Evolutionary conservation across 495 filamentous ascomycete species (phyloP).

Genomic region (Filosporella fistucella): DNA sequence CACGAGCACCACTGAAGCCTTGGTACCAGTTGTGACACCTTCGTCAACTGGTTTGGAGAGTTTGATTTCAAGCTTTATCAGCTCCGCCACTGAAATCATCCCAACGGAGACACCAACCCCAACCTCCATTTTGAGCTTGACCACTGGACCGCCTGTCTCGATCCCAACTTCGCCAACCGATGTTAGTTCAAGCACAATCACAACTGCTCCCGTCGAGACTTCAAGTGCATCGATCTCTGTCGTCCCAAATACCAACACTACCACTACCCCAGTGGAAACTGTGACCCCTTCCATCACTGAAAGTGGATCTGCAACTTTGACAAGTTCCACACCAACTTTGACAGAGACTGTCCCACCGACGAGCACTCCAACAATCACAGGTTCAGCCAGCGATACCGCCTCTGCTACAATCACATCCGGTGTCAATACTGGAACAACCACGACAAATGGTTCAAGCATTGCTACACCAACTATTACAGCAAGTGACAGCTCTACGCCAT

Average conservation of each 20-base stretch:
- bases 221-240: too few relatives aligned
- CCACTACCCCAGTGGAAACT: background rate
- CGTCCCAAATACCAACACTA: background rate
- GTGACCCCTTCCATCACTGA: background rate
- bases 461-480: slow-evolving; percentile 1
- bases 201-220: too few relatives aligned
- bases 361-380: background rate
- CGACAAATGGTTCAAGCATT: background rate
- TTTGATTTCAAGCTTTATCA: slow-evolving; percentile 3
- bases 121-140: background rate
- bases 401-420: background rate
- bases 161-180: slow-evolving; percentile 1
- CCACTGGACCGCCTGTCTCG: too few relatives aligned
- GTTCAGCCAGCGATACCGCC: background rate
- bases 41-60: slow-evolving; percentile 7
- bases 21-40: background rate
- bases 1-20: background rate
- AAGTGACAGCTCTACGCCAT: background rate
- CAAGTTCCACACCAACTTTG: background rate
- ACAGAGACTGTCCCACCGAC: background rate
- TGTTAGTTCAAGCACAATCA: slow-evolving; percentile 20
- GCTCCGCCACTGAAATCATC: slow-evolving; percentile 1
- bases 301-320: background rate
- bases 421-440: background rate
- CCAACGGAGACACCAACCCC: slow-evolving; percentile 10